Evolutionary conservation across 169 alveolate species (phyloP).

Genomic region (Plasmodium fragile): DNA sequence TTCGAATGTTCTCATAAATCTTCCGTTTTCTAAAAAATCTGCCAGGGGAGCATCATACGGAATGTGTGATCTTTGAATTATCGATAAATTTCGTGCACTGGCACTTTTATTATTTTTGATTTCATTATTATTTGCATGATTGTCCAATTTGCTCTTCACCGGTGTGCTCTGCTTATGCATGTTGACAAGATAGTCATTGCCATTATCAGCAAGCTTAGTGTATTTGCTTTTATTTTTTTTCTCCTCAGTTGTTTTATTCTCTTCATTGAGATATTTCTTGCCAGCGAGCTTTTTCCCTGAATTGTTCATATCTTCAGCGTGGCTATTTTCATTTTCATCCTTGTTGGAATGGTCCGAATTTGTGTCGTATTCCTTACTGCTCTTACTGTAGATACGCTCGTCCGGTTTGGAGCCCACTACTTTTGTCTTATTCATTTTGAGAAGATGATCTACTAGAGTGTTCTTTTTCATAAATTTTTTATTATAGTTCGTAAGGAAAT

Average conservation of each 20-base stretch:
- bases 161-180: conserved; percentile 7
- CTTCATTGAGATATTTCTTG: conserved; percentile 2
- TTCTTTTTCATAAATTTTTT: conserved; percentile 71
- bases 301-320: conserved; percentile 6
- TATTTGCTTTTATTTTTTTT: conserved; percentile 18
- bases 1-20: conserved; percentile 89
- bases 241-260: conserved; percentile 10
- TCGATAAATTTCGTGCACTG: conserved; percentile 32
- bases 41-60: conserved; percentile 76
- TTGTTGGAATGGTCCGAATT: background rate
- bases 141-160: conserved; percentile 8
- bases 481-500: conserved; percentile 50
- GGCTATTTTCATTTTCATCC: background rate
- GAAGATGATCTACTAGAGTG: conserved; percentile 33
- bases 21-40: conserved; percentile 88
- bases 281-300: background rate
- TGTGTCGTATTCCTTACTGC: background rate
- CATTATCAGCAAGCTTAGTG: conserved; percentile 8
- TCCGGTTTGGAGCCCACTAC: background rate
- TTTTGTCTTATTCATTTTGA: conserved; percentile 22
- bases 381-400: background rate
- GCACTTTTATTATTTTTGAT: conserved; percentile 36
- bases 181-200: background rate
- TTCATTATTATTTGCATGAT: conserved; percentile 21
- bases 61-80: conserved; percentile 53